A percentile compares a stretch with the other conserved stretches of the same genome.
Conservation (phyloP, 2,329 filamentous ascomycete genomes). For the Hymenoscyphus linearis region DNA sequence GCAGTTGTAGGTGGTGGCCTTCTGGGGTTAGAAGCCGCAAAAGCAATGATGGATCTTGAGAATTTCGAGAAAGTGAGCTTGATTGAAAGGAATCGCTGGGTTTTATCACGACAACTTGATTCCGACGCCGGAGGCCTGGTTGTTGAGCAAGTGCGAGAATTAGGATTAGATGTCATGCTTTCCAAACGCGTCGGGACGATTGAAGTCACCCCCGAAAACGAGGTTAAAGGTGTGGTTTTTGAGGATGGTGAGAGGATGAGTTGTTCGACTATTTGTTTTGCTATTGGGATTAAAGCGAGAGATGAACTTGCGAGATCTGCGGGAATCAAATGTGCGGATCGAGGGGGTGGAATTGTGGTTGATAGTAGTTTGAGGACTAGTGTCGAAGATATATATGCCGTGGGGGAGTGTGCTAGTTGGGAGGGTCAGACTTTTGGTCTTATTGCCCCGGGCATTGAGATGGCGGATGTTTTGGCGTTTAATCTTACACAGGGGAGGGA, state of each 20-base stretch:
- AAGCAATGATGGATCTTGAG: slow-evolving; percentile 83
- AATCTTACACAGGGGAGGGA: slow-evolving; percentile 80
- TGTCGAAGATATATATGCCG: slow-evolving; percentile 69
- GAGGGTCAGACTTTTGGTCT: slow-evolving; percentile 80
- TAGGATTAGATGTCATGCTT: slow-evolving; percentile 78
- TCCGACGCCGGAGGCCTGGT: slow-evolving; percentile 76
- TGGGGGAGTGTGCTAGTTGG: slow-evolving; percentile 91
- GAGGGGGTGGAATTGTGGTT: slow-evolving; percentile 67
- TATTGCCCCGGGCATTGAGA: slow-evolving; percentile 84
- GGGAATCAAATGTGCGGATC: slow-evolving; percentile 66
- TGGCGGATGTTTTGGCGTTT: slow-evolving; percentile 87
- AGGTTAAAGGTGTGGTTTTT: slow-evolving; percentile 69
- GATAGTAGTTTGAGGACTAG: slow-evolving; percentile 62
- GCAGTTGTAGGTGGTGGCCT: slow-evolving; percentile 80
- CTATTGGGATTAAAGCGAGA: slow-evolving; percentile 76
- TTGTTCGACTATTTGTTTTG: slow-evolving; percentile 81
- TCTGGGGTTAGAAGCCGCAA: slow-evolving; percentile 81
- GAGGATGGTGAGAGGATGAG: slow-evolving; percentile 74
- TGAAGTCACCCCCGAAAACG: slow-evolving; percentile 59
- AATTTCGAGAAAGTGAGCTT: slow-evolving; percentile 69
- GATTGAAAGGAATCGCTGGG: slow-evolving; percentile 78
- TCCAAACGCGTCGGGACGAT: slow-evolving; percentile 70
- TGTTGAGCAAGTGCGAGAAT: slow-evolving; percentile 69
- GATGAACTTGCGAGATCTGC: slow-evolving; percentile 69
- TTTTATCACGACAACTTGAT: slow-evolving; percentile 77